Base-by-base conservation (phyloP, 257 asterid genomes). In the Sherardia arvensis region DNA sequence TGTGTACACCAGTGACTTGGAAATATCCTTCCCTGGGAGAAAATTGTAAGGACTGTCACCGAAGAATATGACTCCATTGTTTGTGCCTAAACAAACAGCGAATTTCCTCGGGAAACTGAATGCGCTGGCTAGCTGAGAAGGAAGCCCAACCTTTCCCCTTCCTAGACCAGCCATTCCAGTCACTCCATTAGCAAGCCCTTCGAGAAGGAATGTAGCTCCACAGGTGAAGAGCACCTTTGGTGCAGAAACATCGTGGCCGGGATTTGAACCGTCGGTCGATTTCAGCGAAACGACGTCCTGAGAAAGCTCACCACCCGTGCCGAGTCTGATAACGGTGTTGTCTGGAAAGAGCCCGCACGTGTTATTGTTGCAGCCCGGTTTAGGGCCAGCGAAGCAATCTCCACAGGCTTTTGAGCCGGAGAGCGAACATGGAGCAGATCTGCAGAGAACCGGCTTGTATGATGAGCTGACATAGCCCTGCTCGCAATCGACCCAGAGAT, bases 1-100 rank as follows among this genome's bases (percentile, higher is more conserved):
- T 11, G 89, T 85, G 83, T 58, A 85, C 5, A 47, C 43, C 8
- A 88, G 80, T 0, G 64, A 45, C 1, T 67, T 33, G 0, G 84
- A 63, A 11, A 66, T 66, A 32, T 80, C 79, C 5, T 59, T 55
- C 1, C 66, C 59, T 8, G 80, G 86, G 8, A 88, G 81, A 68
- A 85, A 61, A 0, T 66, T 66, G 22, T 85, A 88, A n/a, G 90
- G 92, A 23, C 90, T 78, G 49, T 76, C 81, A 1, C 92, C 95
- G 62, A 87, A 80, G 48, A 85, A 75, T 2, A 83, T 57, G 1
- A 82, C 85, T 0, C 94, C 91, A 56, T 56, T 49, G 48, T 51
- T 49, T 0, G 80, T 38, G 11, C 78, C 45, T 2, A 85, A 64
- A 36, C 95, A 81, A 1, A 72, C 7, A 10, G 73, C 75, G 26